These are phyloP conservation scores for Kuraishia ogatae DNA, from an alignment of 805 yeast genomes.

Conservation along the genomic window DNA sequence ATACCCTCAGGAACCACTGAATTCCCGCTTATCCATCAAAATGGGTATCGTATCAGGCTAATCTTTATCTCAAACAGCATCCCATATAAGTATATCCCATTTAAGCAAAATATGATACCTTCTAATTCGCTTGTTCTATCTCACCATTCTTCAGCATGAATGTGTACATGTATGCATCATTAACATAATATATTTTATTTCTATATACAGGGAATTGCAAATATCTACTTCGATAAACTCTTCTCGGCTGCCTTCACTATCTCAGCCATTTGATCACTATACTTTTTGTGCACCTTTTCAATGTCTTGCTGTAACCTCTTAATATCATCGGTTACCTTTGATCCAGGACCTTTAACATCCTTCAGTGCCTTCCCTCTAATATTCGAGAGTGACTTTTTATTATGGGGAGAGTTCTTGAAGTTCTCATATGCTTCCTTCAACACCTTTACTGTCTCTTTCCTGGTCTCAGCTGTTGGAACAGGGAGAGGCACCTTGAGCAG, in stretches of 20 bases:
- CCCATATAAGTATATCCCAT: no score
- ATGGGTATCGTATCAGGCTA: no score
- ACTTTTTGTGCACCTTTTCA: conserved; percentile 67
- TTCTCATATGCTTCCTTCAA: conserved; percentile 62
- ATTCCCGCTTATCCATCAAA: no score
- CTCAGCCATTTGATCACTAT: conserved; percentile 46
- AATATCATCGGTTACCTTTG: conserved; percentile 34
- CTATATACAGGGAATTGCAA: neutral
- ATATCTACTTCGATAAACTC: conserved; percentile 4
- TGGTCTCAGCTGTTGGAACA: conserved; percentile 62
- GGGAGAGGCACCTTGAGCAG: conserved; percentile 67
- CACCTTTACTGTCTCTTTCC: conserved; percentile 44
- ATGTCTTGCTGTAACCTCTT: conserved; percentile 48
- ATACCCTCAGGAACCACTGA: no score
- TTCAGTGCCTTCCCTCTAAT: conserved; percentile 53
- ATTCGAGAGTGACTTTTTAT: conserved; percentile 41
- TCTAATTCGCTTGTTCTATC: no score
- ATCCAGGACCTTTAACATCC: conserved; percentile 31
- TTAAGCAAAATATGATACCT: no score
- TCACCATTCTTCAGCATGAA: no score
- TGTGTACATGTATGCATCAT: conserved; percentile 7
- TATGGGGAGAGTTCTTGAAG: conserved; percentile 40
- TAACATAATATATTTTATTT: conserved; percentile 4
- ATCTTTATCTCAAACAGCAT: no score
- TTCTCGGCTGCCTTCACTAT: conserved; percentile 48